phyloP scores from a whole-genome alignment of 1,284 basidiomycete genomes.

The Cutaneotrichosporon sp. region DNA sequence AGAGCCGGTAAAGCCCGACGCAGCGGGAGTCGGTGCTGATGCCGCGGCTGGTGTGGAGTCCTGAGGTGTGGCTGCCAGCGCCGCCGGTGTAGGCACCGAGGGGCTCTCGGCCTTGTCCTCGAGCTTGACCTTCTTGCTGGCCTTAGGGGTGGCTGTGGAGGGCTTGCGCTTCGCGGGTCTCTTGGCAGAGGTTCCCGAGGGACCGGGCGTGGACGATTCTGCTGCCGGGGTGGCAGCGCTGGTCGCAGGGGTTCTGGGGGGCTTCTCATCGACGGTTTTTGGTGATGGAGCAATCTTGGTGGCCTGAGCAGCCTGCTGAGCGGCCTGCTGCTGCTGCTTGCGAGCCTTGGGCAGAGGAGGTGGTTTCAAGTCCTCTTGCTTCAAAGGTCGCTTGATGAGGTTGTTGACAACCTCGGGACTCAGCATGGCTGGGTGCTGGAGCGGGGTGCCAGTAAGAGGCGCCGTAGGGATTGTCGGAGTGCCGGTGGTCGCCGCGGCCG shows the following conservation, averaged over 20 bases:
- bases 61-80: constrained; percentile 6
- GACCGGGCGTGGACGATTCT: constrained; percentile 12
- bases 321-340: constrained; percentile 4
- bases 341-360: constrained; percentile 22
- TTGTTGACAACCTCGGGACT: constrained; percentile 29
- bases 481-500: background rate
- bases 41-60: constrained; percentile 10
- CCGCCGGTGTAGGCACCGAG: constrained; percentile 1
- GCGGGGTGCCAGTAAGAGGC: constrained; percentile 16
- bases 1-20: constrained; percentile 21
- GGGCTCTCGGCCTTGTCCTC: constrained; percentile 19
- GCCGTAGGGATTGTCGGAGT: background rate
- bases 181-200: constrained; percentile 7
- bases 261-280: constrained; percentile 13
- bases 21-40: constrained; percentile 15
- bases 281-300: constrained; percentile 18
- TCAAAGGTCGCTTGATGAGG: constrained; percentile 28
- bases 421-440: constrained; percentile 20
- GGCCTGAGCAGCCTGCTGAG: background rate
- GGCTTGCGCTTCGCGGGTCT: constrained; percentile 22
- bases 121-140: constrained; percentile 20
- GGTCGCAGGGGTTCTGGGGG: constrained; percentile 19
- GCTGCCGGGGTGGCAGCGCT: constrained; percentile 13
- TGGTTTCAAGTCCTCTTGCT: constrained; percentile 29
- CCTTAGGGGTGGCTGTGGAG: constrained; percentile 21